These are phyloP conservation scores for Miamiensis avidus DNA, from an alignment of 169 alveolate genomes.

Conservation along the genomic window DNA sequence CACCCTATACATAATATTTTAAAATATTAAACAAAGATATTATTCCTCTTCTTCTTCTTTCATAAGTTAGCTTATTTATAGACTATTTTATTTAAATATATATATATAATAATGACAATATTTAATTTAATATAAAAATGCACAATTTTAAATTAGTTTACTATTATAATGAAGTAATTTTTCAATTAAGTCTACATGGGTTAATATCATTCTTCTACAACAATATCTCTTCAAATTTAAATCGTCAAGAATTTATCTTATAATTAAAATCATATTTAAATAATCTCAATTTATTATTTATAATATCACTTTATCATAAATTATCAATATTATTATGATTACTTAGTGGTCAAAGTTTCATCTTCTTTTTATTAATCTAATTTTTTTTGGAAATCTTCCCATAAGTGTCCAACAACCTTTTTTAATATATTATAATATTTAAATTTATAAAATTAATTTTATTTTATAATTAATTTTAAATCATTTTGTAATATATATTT, in stretches of 20 bases:
- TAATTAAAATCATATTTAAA: background rate
- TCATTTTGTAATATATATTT: background rate
- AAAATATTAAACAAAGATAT: too few relatives aligned
- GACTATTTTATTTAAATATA: too few relatives aligned
- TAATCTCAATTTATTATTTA: too few relatives aligned
- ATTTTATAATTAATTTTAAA: too few relatives aligned
- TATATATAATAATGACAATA: too few relatives aligned
- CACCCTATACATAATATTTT: too few relatives aligned
- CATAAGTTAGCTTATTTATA: too few relatives aligned
- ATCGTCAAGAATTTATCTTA: conserved; percentile 92
- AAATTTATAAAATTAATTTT: background rate
- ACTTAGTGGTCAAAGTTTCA: background rate
- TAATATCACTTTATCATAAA: background rate
- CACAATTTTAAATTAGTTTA: conserved; percentile 11
- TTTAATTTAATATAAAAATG: too few relatives aligned
- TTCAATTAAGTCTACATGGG: conserved; percentile 98
- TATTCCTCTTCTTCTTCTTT: too few relatives aligned
- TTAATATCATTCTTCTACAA: conserved; percentile 96
- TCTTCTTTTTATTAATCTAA: conserved; percentile 84
- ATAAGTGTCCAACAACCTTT: conserved; percentile 96
- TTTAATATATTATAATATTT: background rate
- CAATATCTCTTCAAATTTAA: conserved; percentile 93
- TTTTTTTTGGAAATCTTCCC: conserved; percentile 93
- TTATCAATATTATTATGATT: background rate
- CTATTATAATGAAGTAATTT: conserved; percentile 96